Evolutionary conservation across 1,284 basidiomycete genomes (phyloP).

Genomic region (Pyrrhoderma lamaoense): DNA sequence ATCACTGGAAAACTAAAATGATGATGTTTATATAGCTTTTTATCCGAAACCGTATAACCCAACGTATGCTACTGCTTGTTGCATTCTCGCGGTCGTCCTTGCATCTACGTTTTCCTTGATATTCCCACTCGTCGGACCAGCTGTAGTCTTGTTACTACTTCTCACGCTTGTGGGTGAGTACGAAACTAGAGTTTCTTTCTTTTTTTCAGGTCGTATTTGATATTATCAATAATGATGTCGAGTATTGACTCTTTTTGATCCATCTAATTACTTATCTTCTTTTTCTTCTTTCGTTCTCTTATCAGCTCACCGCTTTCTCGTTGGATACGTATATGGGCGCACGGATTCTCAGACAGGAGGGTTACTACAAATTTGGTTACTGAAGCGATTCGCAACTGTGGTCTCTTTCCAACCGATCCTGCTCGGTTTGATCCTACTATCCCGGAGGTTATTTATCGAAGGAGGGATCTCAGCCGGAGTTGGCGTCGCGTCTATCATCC

Average conservation of each 20-base stretch:
- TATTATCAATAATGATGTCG: not conserved
- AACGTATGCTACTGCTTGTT: conserved; percentile 55
- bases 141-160: conserved; percentile 57
- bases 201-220: not conserved
- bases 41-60: conserved; percentile 69
- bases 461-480: conserved; percentile 54
- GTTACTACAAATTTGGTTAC: conserved; percentile 63
- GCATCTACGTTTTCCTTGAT: conserved; percentile 64
- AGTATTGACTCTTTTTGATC: too few species aligned
- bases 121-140: conserved; percentile 70
- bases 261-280: not conserved
- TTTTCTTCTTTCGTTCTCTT: not conserved
- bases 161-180: conserved; percentile 62
- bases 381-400: conserved; percentile 60
- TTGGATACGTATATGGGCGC: conserved; percentile 67
- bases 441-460: conserved; percentile 60
- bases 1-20: too few species aligned
- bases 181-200: too few species aligned
- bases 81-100: conserved; percentile 62
- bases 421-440: conserved; percentile 64
- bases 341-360: conserved; percentile 67
- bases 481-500: conserved; percentile 44
- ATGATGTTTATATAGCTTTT: conserved; percentile 39
- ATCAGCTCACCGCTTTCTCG: conserved; percentile 64
- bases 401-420: conserved; percentile 66